phyloP scores from a whole-genome alignment of 2,329 filamentous ascomycete genomes.

The Verticillium zaregamsianum region DNA sequence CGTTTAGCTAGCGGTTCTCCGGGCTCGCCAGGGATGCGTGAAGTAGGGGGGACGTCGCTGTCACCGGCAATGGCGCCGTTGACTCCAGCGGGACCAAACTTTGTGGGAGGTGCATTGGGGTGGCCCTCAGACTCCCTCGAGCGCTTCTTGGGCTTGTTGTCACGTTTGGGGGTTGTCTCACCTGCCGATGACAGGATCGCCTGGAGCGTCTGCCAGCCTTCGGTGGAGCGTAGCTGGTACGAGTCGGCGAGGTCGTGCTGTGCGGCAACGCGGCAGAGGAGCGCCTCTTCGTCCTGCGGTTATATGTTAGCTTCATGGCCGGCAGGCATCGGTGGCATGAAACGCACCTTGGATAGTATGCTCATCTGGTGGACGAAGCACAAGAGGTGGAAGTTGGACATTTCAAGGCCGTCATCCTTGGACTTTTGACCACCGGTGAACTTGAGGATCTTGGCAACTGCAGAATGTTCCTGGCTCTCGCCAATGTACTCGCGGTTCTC shows the following conservation, averaged over 20 bases:
- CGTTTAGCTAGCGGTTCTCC: constrained; percentile 60
- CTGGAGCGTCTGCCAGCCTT: constrained; percentile 91
- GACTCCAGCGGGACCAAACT: neutral
- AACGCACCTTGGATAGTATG: constrained; percentile 76
- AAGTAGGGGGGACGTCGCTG: constrained; percentile 10
- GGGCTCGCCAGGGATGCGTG: constrained; percentile 23
- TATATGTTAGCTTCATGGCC: neutral
- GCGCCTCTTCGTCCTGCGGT: constrained; percentile 76
- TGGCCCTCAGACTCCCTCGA: constrained; percentile 37
- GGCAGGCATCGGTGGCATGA: constrained; percentile 2
- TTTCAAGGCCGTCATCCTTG: constrained; percentile 57
- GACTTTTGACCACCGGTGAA: constrained; percentile 55
- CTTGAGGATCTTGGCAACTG: constrained; percentile 65
- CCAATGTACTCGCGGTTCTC: constrained; percentile 89
- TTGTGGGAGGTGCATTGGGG: constrained; percentile 13
- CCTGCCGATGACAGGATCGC: constrained; percentile 93
- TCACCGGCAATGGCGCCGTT: constrained; percentile 9
- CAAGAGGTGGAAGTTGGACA: constrained; percentile 95
- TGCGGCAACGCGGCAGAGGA: constrained; percentile 81
- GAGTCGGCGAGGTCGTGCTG: constrained; percentile 76
- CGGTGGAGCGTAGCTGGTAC: constrained; percentile 77
- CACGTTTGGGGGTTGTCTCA: constrained; percentile 71
- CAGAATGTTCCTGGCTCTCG: constrained; percentile 73
- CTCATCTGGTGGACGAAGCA: constrained; percentile 78
- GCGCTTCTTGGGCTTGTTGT: constrained; percentile 48